Percentiles rank a stretch among this genome's conserved stretches.
Conservation (phyloP, 108 stramenopile species). For the Nitzschia palea region DNA sequence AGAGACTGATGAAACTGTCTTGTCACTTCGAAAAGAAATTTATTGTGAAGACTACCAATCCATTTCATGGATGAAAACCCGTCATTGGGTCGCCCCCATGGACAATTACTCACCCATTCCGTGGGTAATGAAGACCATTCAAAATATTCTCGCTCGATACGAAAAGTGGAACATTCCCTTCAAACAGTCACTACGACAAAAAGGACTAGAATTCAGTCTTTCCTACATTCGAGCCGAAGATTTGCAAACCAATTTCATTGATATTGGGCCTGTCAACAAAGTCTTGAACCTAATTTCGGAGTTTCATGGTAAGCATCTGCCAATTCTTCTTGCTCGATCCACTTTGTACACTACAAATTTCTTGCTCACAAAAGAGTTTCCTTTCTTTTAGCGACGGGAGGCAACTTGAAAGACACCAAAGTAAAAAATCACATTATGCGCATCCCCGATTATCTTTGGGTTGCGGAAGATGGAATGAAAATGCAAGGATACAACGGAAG, state of each 20-base stretch:
- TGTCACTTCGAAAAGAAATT: slow-evolving; percentile 69
- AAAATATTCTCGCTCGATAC: slow-evolving; percentile 82
- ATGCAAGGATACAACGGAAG: slow-evolving; percentile 99
- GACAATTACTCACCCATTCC: slow-evolving; percentile 96
- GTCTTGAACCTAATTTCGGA: slow-evolving; percentile 91
- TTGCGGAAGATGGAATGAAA: slow-evolving; percentile 99
- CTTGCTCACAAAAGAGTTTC: background rate
- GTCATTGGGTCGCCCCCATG: slow-evolving; percentile 84
- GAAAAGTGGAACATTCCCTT: slow-evolving; percentile 75
- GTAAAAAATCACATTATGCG: slow-evolving; percentile 88
- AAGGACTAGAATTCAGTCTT: slow-evolving; percentile 74
- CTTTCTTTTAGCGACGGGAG: slow-evolving; percentile 34
- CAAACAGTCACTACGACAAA: slow-evolving; percentile 54
- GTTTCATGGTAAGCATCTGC: slow-evolving; percentile 52
- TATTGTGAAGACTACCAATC: slow-evolving; percentile 66
- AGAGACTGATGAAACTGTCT: slow-evolving; percentile 72
- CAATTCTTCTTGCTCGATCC: background rate
- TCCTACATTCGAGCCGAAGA: slow-evolving; percentile 95
- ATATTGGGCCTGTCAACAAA: slow-evolving; percentile 99
- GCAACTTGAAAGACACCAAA: slow-evolving; percentile 49
- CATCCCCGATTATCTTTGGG: slow-evolving; percentile 95
- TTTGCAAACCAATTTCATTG: slow-evolving; percentile 93
- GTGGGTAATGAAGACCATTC: slow-evolving; percentile 80
- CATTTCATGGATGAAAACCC: slow-evolving; percentile 85
- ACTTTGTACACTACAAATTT: background rate